A percentile compares a stretch with the other conserved stretches of the same genome.
Evolutionary conservation across 805 yeast genomes (phyloP).

Genomic region (Spathaspora arborariae): DNA sequence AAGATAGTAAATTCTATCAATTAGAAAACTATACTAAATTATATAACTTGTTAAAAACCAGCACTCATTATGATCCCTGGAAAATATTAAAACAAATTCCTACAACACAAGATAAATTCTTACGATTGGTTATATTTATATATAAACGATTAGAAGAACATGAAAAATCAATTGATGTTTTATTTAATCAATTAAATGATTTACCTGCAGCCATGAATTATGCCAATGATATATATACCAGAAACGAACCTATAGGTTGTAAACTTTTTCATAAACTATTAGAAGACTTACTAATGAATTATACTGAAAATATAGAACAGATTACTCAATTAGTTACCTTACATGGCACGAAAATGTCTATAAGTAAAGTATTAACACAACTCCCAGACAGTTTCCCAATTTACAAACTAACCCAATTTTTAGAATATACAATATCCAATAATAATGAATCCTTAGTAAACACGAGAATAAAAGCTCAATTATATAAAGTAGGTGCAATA

Average conservation of each 20-base stretch:
- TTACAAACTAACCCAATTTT: constrained; percentile 36
- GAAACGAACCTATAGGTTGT: constrained; percentile 38
- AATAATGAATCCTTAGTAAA: constrained; percentile 38
- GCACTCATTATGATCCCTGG: constrained; percentile 34
- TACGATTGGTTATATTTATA: constrained; percentile 53
- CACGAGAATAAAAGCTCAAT: constrained; percentile 40
- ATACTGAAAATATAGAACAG: constrained; percentile 28
- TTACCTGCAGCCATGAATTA: constrained; percentile 56
- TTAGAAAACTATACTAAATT: constrained; percentile 27
- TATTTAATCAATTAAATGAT: constrained; percentile 55
- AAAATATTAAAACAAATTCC: constrained; percentile 31
- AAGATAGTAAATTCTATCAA: constrained; percentile 10
- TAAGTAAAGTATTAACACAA: constrained; percentile 40
- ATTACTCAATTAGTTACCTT: constrained; percentile 39
- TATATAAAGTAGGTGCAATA: constrained; percentile 52
- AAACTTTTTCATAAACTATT: constrained; percentile 47
- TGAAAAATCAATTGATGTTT: constrained; percentile 57
- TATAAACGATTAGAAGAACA: constrained; percentile 59
- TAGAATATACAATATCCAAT: constrained; percentile 43
- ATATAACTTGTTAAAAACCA: constrained; percentile 26
- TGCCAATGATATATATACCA: constrained; percentile 47
- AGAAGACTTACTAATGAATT: constrained; percentile 41
- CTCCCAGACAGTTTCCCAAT: constrained; percentile 53
- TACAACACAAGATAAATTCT: constrained; percentile 24
- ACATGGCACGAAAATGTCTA: constrained; percentile 49